Percentiles rank a stretch among this genome's conserved stretches.
Evolutionary conservation across 2,329 filamentous ascomycete genomes (phyloP).

Genomic region (Hypoxylon sp.): DNA sequence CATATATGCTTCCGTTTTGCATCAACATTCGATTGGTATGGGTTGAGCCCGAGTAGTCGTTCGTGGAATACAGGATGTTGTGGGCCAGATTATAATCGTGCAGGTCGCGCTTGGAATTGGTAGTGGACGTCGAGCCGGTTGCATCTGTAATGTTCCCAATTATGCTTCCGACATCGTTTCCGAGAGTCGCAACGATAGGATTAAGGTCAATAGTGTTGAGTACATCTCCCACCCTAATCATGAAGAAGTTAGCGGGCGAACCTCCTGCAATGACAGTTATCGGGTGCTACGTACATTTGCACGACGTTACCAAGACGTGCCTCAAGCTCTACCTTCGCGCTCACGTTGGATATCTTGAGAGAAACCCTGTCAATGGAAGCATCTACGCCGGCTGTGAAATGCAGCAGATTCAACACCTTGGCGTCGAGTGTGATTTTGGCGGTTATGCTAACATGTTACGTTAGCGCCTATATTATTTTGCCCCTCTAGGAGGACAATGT

Average conservation of each 20-base stretch:
- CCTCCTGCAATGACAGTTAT: neutral
- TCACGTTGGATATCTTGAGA: constrained; percentile 65
- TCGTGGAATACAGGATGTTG: constrained; percentile 68
- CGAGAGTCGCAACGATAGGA: constrained; percentile 64
- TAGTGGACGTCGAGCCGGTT: constrained; percentile 39
- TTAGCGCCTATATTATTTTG: no score
- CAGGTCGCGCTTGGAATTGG: constrained; percentile 37
- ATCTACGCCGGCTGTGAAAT: constrained; percentile 69
- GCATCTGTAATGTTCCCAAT: constrained; percentile 53
- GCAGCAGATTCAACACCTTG: constrained; percentile 64
- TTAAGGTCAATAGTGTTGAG: constrained; percentile 68
- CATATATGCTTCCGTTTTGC: constrained; percentile 63
- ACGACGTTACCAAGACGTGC: constrained; percentile 68
- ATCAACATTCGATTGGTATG: constrained; percentile 65
- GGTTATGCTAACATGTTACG: no score
- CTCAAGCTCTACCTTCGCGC: constrained; percentile 66
- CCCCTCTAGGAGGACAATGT: no score
- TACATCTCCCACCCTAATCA: constrained; percentile 59
- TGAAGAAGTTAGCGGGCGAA: constrained; percentile 47
- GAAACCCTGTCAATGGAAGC: constrained; percentile 64
- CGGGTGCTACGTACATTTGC: constrained; percentile 31
- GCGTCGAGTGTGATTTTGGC: constrained; percentile 69
- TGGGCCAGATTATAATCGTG: constrained; percentile 58
- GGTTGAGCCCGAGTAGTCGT: constrained; percentile 64
- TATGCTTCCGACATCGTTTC: constrained; percentile 57